Evolutionary conservation across 1,284 basidiomycete species (phyloP).

Genomic region (Anthracocystis walkeri): DNA sequence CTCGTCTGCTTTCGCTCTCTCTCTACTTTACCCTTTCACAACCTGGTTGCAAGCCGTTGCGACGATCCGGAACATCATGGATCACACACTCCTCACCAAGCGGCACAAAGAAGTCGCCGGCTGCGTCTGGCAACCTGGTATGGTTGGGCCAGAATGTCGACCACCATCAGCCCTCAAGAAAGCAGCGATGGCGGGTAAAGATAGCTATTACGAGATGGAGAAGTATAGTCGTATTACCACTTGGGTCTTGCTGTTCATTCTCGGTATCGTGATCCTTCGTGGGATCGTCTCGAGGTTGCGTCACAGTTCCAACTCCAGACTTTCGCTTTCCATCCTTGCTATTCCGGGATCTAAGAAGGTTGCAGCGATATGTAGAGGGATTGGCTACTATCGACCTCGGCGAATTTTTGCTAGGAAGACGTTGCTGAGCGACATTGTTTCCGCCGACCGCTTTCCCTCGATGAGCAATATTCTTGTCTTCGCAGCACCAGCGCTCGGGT

Average conservation of each 20-base stretch:
- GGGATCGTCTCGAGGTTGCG: conserved; percentile 22
- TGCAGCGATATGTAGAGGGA: conserved; percentile 28
- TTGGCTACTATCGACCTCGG: conserved; percentile 48
- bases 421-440: conserved; percentile 25
- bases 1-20: background rate
- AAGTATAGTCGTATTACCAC: conserved; percentile 90
- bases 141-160: conserved; percentile 46
- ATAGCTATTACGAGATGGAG: conserved; percentile 78
- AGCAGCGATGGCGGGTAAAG: conserved; percentile 47
- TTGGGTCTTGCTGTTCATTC: conserved; percentile 36
- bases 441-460: conserved; percentile 41
- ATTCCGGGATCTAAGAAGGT: conserved; percentile 25
- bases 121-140: conserved; percentile 49
- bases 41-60: background rate
- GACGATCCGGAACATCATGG: conserved; percentile 11
- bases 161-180: conserved; percentile 41
- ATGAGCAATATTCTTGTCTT: conserved; percentile 39
- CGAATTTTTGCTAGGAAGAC: conserved; percentile 29
- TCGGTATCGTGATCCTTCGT: conserved; percentile 34
- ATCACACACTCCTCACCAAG: conserved; percentile 25
- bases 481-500: conserved; percentile 23
- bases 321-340: conserved; percentile 18
- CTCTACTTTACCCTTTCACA: background rate
- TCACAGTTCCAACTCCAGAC: conserved; percentile 7
- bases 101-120: conserved; percentile 44